Conservation (phyloP, 345 rosid genomes). For the Excoecaria agallocha region DNA sequence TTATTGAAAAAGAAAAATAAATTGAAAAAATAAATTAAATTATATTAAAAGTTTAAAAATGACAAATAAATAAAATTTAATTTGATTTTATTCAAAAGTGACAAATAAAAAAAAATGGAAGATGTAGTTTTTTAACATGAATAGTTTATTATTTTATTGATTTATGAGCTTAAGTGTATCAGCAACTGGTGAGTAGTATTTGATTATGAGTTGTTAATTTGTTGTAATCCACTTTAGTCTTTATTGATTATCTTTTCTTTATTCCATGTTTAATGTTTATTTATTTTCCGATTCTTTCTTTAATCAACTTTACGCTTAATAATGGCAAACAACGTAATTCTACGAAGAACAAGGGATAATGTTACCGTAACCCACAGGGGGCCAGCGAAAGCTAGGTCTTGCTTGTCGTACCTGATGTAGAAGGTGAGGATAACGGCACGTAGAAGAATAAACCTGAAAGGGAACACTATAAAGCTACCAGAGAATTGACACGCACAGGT, state of each 20-base stretch:
- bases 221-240: neutral
- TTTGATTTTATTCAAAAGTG: too few species aligned
- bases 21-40: too few species aligned
- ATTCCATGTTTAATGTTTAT: neutral
- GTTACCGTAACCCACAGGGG: neutral
- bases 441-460: neutral
- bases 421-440: conserved; percentile 8
- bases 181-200: too few species aligned
- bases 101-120: too few species aligned
- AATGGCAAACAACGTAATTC: conserved; percentile 8
- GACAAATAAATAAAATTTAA: too few species aligned
- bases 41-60: too few species aligned
- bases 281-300: neutral
- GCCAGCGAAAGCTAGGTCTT: neutral
- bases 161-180: too few species aligned
- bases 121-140: too few species aligned
- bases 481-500: neutral
- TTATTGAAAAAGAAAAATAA: too few species aligned
- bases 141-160: too few species aligned
- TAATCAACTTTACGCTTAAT: neutral
- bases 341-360: neutral
- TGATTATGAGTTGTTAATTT: neutral
- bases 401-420: conserved; percentile 10
- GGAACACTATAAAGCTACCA: neutral
- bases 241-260: too few species aligned